A percentile compares a stretch with the other conserved stretches of the same genome.
Conservation (phyloP, 352 stramenopile genomes). For the Phytophthora citrophthora region DNA sequence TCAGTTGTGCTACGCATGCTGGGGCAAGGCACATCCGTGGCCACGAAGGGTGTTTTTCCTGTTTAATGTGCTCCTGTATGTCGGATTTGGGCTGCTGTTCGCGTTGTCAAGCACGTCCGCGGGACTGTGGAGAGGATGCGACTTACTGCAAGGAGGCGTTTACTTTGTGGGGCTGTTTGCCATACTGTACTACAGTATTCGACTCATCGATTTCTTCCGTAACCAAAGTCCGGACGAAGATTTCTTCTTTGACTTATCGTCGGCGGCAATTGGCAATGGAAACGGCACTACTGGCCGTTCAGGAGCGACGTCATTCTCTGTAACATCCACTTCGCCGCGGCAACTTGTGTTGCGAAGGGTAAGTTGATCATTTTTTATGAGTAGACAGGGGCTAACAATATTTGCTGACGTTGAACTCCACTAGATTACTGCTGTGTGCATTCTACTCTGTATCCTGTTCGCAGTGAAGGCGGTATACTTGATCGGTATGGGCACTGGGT, state of each 20-base stretch:
- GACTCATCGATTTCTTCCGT: constrained; percentile 83
- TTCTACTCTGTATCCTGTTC: constrained; percentile 77
- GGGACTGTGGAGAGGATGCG: constrained; percentile 69
- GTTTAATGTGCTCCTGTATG: constrained; percentile 81
- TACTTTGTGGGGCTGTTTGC: constrained; percentile 70
- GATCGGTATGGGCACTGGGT: constrained; percentile 68
- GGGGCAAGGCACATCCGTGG: constrained; percentile 76
- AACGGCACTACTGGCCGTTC: constrained; percentile 17
- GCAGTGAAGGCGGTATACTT: constrained; percentile 70
- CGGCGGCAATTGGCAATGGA: constrained; percentile 33
- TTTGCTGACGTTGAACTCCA: constrained; percentile 11
- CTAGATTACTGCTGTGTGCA: constrained; percentile 80
- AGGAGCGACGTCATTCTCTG: constrained; percentile 22
- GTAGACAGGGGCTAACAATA: constrained; percentile 10
- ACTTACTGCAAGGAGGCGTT: constrained; percentile 67
- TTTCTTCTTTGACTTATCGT: constrained; percentile 84
- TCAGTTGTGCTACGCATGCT: constrained; percentile 86
- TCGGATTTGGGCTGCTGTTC: constrained; percentile 58
- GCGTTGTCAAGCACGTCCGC: constrained; percentile 48
- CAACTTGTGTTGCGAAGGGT: constrained; percentile 74
- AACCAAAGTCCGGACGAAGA: constrained; percentile 76
- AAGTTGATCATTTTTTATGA: constrained; percentile 18
- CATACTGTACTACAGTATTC: constrained; percentile 85
- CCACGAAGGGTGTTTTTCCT: constrained; percentile 76
- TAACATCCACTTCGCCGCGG: constrained; percentile 46